Conservation (phyloP, 106 monocot species). For the Dioscorea dumetorum region DNA sequence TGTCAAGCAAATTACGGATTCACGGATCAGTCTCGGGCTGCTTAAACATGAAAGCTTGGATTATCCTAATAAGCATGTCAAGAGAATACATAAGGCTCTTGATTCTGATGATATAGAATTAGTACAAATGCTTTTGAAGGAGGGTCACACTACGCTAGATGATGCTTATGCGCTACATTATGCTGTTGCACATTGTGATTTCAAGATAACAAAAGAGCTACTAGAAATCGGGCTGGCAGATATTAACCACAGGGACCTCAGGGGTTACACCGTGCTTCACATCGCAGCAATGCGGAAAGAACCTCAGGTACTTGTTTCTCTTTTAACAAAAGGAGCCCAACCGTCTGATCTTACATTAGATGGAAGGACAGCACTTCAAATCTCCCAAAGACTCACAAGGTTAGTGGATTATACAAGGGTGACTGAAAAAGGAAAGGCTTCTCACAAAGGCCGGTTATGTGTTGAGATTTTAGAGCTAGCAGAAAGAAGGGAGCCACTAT, state of each 20-base stretch:
- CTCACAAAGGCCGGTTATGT: constrained; percentile 4
- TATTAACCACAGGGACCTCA: constrained; percentile 7
- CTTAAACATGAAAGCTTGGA: background rate
- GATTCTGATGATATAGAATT: constrained; percentile 15
- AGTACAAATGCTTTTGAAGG: constrained; percentile 8
- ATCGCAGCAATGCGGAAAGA: constrained; percentile 16
- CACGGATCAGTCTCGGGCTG: background rate
- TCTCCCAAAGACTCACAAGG: constrained; percentile 6
- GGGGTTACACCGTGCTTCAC: constrained; percentile 15
- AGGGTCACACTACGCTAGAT: constrained; percentile 1
- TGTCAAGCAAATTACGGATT: constrained; percentile 4
- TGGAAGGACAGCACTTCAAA: constrained; percentile 10
- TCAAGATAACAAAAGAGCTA: constrained; percentile 5
- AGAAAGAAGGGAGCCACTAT: constrained; percentile 4
- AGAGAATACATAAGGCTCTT: constrained; percentile 13
- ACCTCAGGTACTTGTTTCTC: constrained; percentile 8
- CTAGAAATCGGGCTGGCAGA: constrained; percentile 9
- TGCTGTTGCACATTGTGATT: constrained; percentile 13
- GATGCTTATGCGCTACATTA: constrained; percentile 12
- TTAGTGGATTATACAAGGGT: background rate
- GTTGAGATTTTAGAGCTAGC: constrained; percentile 11
- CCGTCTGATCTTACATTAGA: constrained; percentile 6
- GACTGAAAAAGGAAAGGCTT: constrained; percentile 4
- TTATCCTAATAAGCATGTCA: constrained; percentile 5
- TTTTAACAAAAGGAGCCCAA: constrained; percentile 10